These are phyloP conservation scores for Annulohypoxylon maeteangense DNA, from an alignment of 495 filamentous ascomycete species.

Conservation along the genomic window DNA sequence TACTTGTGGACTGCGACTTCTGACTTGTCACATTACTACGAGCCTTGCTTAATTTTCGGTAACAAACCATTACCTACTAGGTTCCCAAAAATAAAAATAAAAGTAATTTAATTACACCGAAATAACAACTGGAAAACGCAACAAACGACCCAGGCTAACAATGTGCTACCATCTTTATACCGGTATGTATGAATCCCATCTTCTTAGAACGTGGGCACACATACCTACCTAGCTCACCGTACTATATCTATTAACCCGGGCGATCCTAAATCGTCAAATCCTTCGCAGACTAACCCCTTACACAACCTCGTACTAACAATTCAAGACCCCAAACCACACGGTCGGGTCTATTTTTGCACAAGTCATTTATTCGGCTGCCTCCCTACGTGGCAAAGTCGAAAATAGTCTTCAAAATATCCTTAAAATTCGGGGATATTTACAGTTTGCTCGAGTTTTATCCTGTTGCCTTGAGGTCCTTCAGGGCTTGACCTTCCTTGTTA, in stretches of 20 bases:
- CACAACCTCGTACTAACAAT: conserved; percentile 25
- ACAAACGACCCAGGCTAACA: conserved; percentile 17
- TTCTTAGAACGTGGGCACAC: neutral
- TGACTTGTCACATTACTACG: conserved; percentile 19
- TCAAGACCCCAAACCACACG: conserved; percentile 21
- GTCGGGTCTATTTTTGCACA: conserved; percentile 27
- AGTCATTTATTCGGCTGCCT: conserved; percentile 10
- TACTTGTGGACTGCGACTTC: neutral
- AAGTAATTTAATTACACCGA: conserved; percentile 25
- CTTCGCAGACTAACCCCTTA: conserved; percentile 26
- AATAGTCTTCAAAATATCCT: neutral
- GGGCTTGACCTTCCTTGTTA: neutral
- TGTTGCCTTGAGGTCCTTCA: conserved; percentile 12
- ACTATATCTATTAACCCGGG: conserved; percentile 21
- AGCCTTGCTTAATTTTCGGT: conserved; percentile 18
- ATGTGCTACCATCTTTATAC: neutral
- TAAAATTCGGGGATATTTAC: conserved; percentile 1
- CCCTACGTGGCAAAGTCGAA: conserved; percentile 20
- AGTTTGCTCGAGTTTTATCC: conserved; percentile 17
- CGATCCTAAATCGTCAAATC: conserved; percentile 26
- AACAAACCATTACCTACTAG: conserved; percentile 37
- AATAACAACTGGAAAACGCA: conserved; percentile 1
- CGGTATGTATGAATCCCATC: neutral
- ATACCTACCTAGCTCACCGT: neutral
- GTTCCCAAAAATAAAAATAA: no score